These are phyloP conservation scores for Pterocarpus macrocarpus DNA, from an alignment of 306 rosid genomes.

Conservation along the genomic window DNA sequence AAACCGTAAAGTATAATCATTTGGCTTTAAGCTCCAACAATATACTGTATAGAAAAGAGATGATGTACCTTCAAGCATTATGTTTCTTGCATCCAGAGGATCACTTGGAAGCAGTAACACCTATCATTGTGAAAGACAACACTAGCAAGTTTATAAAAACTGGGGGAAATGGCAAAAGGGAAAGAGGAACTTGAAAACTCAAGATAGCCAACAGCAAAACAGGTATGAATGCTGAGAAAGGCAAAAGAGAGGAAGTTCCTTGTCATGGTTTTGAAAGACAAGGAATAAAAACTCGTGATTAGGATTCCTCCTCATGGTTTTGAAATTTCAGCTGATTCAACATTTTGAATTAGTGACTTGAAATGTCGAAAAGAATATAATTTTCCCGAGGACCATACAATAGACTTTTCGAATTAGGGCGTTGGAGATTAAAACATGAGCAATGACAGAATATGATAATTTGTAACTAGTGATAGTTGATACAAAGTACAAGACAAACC, in stretches of 20 bases:
- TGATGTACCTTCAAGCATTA: conserved; percentile 90
- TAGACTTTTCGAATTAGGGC: not conserved
- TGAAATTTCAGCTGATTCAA: conserved; percentile 31
- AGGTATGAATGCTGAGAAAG: conserved; percentile 6
- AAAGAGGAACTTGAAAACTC: conserved; percentile 22
- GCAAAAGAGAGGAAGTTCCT: conserved; percentile 19
- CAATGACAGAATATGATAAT: conserved; percentile 27
- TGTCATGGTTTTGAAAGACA: conserved; percentile 21
- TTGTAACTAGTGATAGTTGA: conserved; percentile 24
- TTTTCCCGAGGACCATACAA: not conserved
- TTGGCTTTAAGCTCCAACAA: not conserved
- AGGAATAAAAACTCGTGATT: conserved; percentile 5
- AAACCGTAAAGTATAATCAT: conserved; percentile 31
- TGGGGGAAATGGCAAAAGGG: conserved; percentile 19
- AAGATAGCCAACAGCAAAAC: conserved; percentile 26
- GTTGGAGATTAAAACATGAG: conserved; percentile 20
- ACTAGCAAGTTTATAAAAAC: conserved; percentile 44
- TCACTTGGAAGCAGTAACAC: conserved; percentile 85
- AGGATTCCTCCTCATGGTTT: conserved; percentile 23
- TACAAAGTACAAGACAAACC: conserved; percentile 50
- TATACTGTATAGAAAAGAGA: conserved; percentile 37
- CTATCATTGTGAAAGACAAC: conserved; percentile 52
- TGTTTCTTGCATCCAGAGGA: conserved; percentile 96
- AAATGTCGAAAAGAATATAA: too few relatives aligned
- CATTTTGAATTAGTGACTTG: conserved; percentile 16